Evolutionary conservation across 768 basidiomycete genomes (phyloP).

Genomic region (Solioccasus polychromus): DNA sequence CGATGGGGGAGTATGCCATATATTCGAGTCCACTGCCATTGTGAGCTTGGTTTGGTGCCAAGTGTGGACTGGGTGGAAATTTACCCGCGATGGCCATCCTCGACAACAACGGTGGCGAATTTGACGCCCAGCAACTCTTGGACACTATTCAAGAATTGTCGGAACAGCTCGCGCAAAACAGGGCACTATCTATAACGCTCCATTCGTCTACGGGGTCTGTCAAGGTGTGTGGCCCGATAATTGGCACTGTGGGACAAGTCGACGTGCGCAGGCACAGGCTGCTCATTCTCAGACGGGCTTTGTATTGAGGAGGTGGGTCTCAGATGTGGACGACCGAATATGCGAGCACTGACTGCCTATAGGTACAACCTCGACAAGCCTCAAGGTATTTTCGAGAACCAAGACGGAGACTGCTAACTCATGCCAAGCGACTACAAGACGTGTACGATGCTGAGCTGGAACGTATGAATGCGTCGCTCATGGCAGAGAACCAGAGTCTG

Average conservation of each 20-base stretch:
- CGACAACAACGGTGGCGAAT: constrained; percentile 49
- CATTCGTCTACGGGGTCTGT: constrained; percentile 72
- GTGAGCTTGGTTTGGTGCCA: too few species aligned
- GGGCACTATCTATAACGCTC: constrained; percentile 64
- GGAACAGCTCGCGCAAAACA: constrained; percentile 80
- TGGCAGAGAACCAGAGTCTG: constrained; percentile 78
- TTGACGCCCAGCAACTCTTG: constrained; percentile 63
- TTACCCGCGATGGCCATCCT: constrained; percentile 50
- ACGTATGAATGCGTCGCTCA: constrained; percentile 77
- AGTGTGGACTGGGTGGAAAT: too few species aligned
- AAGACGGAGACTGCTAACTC: neutral
- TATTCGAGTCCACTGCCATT: constrained; percentile 10
- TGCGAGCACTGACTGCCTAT: neutral
- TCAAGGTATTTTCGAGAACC: constrained; percentile 50
- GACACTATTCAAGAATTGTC: constrained; percentile 73
- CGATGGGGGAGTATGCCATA: too few species aligned
- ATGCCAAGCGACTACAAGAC: constrained; percentile 50
- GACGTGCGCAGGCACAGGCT: constrained; percentile 65
- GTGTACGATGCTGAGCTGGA: constrained; percentile 88
- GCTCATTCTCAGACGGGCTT: constrained; percentile 90
- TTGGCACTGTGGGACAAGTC: neutral
- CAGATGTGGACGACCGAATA: neutral
- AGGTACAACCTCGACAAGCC: constrained; percentile 88
- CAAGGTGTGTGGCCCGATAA: constrained; percentile 58
- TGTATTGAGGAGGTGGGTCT: constrained; percentile 71